Evolutionary conservation across 148 eudicot genomes (phyloP).

Genomic region (Rheum nobile): DNA sequence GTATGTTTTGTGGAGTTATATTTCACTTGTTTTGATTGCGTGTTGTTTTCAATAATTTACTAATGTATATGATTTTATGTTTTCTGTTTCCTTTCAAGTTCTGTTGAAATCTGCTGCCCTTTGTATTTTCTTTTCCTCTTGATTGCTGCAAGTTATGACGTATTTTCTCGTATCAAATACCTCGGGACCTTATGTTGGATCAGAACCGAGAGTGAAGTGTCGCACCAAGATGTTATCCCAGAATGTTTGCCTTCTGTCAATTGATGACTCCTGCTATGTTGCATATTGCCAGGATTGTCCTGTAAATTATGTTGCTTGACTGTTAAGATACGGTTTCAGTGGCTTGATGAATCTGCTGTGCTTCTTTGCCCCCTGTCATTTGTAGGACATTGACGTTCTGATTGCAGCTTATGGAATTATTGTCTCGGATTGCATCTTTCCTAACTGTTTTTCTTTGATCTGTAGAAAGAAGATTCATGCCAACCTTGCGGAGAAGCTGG

Average conservation of each 20-base stretch:
- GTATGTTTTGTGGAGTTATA: background rate
- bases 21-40: background rate
- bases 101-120: background rate
- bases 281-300: background rate
- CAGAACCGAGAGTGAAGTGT: too few species aligned
- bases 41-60: background rate
- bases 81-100: background rate
- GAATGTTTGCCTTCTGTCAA: background rate
- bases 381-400: background rate
- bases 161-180: background rate
- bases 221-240: background rate
- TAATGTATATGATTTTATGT: background rate
- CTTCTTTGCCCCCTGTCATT: background rate
- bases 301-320: background rate
- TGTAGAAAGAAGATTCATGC: slow-evolving; percentile 62
- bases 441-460: slow-evolving; percentile 11
- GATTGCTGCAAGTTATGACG: background rate
- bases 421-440: background rate
- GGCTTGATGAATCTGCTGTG: background rate
- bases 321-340: background rate
- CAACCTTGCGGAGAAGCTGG: slow-evolving; percentile 59
- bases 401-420: background rate
- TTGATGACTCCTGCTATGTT: background rate
- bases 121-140: background rate
- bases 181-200: background rate